Conservation (phyloP, 257 asterid genomes). For the Lantana camara region DNA sequence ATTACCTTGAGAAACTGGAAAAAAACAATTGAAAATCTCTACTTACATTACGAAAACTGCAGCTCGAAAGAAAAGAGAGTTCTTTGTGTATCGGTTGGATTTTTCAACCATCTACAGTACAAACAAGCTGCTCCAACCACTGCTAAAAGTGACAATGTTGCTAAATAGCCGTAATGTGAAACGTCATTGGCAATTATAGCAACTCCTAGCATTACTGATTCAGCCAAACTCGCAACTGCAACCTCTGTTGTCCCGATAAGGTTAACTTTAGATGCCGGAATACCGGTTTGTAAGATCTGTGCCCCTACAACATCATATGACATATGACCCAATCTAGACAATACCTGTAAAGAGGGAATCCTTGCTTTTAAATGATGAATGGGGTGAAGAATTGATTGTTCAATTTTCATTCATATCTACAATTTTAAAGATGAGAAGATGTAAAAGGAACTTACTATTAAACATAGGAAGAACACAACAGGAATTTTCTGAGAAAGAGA, state of each 20-base stretch:
- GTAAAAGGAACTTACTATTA: slow-evolving; percentile 66
- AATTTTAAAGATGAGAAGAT: slow-evolving; percentile 1
- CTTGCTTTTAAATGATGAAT: not conserved
- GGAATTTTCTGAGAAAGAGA: slow-evolving; percentile 69
- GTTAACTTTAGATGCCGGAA: slow-evolving; percentile 92
- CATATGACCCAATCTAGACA: slow-evolving; percentile 95
- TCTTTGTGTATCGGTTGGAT: slow-evolving; percentile 74
- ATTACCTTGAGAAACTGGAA: too few species aligned
- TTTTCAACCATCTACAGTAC: slow-evolving; percentile 81
- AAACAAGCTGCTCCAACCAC: slow-evolving; percentile 84
- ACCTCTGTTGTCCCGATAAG: slow-evolving; percentile 94
- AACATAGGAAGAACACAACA: slow-evolving; percentile 68
- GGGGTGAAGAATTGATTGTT: not conserved
- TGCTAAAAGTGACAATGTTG: slow-evolving; percentile 73
- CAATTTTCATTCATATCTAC: slow-evolving; percentile 12
- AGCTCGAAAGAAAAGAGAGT: slow-evolving; percentile 67
- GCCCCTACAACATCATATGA: slow-evolving; percentile 88
- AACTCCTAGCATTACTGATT: slow-evolving; percentile 84
- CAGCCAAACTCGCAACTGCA: slow-evolving; percentile 95
- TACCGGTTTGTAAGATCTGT: slow-evolving; percentile 93
- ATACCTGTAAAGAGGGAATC: slow-evolving; percentile 49
- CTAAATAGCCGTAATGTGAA: slow-evolving; percentile 80
- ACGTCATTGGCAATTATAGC: slow-evolving; percentile 82
- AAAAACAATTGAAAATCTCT: not conserved
- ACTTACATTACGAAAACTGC: slow-evolving; percentile 54